phyloP scores from a whole-genome alignment of 1,284 basidiomycete genomes.

The Ceratobasidium sp. region DNA sequence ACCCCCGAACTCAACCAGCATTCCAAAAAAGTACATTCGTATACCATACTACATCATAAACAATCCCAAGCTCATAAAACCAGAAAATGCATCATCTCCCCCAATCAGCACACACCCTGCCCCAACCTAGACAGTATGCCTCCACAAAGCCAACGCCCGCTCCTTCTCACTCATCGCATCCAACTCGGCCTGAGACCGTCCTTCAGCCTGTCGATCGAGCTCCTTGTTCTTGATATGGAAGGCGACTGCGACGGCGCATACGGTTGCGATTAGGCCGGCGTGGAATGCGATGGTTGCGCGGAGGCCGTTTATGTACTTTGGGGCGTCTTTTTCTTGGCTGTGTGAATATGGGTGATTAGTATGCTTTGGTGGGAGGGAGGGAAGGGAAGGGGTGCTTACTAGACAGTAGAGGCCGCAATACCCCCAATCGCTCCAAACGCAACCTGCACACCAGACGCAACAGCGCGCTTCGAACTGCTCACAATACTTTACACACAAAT shows the following conservation, averaged over 20 bases:
- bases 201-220: conserved; percentile 32
- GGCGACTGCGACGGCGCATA: conserved; percentile 30
- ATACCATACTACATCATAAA: neutral
- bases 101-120: conserved; percentile 5
- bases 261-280: conserved; percentile 29
- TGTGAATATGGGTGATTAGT: no score
- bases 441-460: conserved; percentile 41
- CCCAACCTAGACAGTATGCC: conserved; percentile 23
- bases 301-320: conserved; percentile 44
- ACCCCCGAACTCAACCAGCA: neutral
- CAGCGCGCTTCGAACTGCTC: conserved; percentile 46
- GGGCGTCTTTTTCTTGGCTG: no score
- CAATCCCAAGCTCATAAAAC: neutral
- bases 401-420: conserved; percentile 45
- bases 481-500: conserved; percentile 19
- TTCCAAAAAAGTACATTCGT: neutral
- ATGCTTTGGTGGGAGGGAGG: neutral
- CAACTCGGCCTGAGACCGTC: neutral
- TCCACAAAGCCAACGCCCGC: conserved; percentile 38
- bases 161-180: conserved; percentile 39
- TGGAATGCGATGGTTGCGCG: conserved; percentile 44
- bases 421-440: conserved; percentile 46
- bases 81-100: neutral
- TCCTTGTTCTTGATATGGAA: conserved; percentile 34
- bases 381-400: conserved; percentile 11